Conservation (phyloP, 768 basidiomycete genomes). For the Asterophora parasitica region DNA sequence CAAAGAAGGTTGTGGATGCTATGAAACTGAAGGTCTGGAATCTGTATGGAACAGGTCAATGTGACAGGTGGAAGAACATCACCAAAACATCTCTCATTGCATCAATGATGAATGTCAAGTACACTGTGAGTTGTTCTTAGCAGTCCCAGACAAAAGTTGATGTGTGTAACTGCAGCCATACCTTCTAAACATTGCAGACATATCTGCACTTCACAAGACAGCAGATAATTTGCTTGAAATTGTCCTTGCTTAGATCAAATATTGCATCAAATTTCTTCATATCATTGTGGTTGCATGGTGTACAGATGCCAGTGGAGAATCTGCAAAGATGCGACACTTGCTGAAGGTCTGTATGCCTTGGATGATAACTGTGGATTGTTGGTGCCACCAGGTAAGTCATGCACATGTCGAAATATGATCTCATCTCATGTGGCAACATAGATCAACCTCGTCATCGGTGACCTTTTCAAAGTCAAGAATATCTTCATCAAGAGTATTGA, state of each 20-base stretch:
- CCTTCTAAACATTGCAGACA: constrained; percentile 12
- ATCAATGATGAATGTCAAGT: constrained; percentile 22
- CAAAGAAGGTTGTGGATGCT: constrained; percentile 11
- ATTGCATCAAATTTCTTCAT: constrained; percentile 7
- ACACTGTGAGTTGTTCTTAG: constrained; percentile 16
- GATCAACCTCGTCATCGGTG: constrained; percentile 5
- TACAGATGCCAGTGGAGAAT: constrained; percentile 20
- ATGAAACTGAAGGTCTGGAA: background rate
- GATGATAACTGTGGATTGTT: constrained; percentile 1
- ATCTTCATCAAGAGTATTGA: background rate
- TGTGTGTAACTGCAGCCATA: background rate
- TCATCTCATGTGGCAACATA: background rate
- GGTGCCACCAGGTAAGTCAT: constrained; percentile 8
- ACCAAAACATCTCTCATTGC: constrained; percentile 19
- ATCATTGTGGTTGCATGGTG: constrained; percentile 16
- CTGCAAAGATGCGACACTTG: constrained; percentile 17
- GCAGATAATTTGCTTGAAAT: constrained; percentile 19
- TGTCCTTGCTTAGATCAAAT: constrained; percentile 17
- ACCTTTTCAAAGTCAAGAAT: background rate
- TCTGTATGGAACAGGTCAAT: constrained; percentile 20
- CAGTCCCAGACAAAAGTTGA: too few relatives aligned
- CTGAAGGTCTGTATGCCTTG: background rate
- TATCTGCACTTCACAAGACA: constrained; percentile 20
- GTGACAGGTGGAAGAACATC: constrained; percentile 29
- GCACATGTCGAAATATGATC: background rate